Base-by-base conservation (phyloP, 129 eudicot species). In the Artemisia annua region DNA sequence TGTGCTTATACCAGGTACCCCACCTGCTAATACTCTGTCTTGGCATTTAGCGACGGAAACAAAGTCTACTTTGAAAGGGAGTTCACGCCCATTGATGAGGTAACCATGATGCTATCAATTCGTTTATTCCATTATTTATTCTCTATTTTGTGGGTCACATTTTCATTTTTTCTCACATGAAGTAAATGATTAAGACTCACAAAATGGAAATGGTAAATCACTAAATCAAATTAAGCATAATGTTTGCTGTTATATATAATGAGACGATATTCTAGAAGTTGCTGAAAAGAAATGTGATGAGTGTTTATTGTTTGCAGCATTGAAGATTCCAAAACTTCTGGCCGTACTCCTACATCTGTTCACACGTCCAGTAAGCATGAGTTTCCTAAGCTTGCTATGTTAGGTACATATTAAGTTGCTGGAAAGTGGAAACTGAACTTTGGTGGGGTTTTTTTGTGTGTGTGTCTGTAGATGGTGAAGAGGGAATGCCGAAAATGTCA, bases 41-140 rank as follows among this genome's bases (percentile, higher is more conserved):
- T 94, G 99, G 99, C 99, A 94, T 91, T 76, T 94, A 81, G 97
- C 96, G 12, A 86, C 99, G n/a, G 99, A 85, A 80, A 84, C 91
- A 51, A 86, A 90, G 75, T 81, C 97, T 58, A 86, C 97, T 48
- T 63, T 90, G 78, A 88, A 84, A 85, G 91, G 93, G 66, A 74
- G 81, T 64, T 84, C 88, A 54, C 79, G 75, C 52, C 73, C 83
- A 20, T 63, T 78, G 44, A 68, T 71, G 68, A 78, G 78, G 82
- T 72, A 65, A 44, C 55, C 19, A 26, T 70, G n/a, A 15, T 51
- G n/a, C 71, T 24, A 19, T 24, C 18, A 59, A 61, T 69, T 50
- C 8, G 13, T 68, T 50, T 68, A 49, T 61, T 24, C 62, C 16
- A 17, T 58, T 48, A 19, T 50, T 12, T 6, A 39, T 70, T n/a